Evolutionary conservation across 768 basidiomycete genomes (phyloP), one percentile per base, ranked within the genome.

Genomic region (Tylopilus rubrobrunneus): DNA sequence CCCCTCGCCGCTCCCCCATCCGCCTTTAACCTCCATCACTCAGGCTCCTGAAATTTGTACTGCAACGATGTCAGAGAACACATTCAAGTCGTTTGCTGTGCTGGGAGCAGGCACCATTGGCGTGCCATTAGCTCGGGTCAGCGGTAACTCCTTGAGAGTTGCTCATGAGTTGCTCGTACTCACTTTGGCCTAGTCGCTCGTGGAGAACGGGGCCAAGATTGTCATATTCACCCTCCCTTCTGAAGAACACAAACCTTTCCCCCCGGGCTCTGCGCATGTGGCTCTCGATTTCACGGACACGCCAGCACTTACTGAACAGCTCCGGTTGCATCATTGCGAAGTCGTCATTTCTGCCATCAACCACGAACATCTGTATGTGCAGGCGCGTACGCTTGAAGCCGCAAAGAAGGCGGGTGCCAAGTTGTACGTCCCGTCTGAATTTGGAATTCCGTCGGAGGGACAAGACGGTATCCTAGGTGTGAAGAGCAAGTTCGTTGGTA

Each of bases 351-450:
- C 62, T 21, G 56, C 66, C 19, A 56, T 71, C 27, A 56, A 41
- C 11, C 50, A 56, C 9, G 53, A 64, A 25, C 46, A 57, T 7
- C 57, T 64, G 9, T 56, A 51, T 4, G 52, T 53, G 5, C 66
- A 74, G 52, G 52, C 49, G 27, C 23, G 50, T n/a, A 63, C 64
- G 23, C 58, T 63, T 1, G 67, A 69, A 5, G 67, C 68, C 7
- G 63, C 68, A 3, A 71, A 68, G 54, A 56, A 57, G 0, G 66
- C 62, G 3, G 59, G 57, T n/a, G 68, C 66, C 19, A 60, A 69
- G 37, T 45, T 69, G 34, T 69, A 63, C 34, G 55, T 73, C 25
- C 71, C 70, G 2, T 69, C 67, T 31, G 70, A 71, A 45, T 72
- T 49, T 27, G 56, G 56, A 49, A 51, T 52, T 5, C 62, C 62